These are phyloP conservation scores for Arthrobotrys sinensis DNA, from an alignment of 2,329 filamentous ascomycete species.

Conservation along the genomic window DNA sequence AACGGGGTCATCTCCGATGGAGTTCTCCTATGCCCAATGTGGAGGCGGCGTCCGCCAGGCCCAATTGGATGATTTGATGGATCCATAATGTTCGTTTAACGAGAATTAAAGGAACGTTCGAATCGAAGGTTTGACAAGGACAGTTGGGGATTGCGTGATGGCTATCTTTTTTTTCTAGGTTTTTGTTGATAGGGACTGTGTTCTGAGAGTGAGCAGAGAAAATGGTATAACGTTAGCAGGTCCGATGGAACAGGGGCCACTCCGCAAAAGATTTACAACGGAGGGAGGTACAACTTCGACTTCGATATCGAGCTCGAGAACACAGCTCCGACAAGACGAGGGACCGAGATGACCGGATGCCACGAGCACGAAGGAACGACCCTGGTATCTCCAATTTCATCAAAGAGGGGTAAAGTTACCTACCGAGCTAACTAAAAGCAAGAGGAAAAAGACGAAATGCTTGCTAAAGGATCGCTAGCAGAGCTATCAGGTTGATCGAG, in stretches of 20 bases:
- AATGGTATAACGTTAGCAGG: slow-evolving; percentile 35
- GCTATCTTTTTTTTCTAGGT: slow-evolving; percentile 48
- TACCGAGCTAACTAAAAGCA: slow-evolving; percentile 48
- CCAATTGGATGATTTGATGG: slow-evolving; percentile 73
- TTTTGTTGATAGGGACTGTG: slow-evolving; percentile 53
- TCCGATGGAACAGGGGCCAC: background rate
- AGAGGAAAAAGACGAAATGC: slow-evolving; percentile 40
- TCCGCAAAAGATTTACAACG: no score
- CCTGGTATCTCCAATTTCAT: slow-evolving; percentile 2
- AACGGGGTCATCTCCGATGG: slow-evolving; percentile 96
- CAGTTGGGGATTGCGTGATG: slow-evolving; percentile 46
- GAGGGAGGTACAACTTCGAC: background rate
- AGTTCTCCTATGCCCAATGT: slow-evolving; percentile 97
- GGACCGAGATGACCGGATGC: slow-evolving; percentile 22
- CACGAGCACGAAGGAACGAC: slow-evolving; percentile 37
- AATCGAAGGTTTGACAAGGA: slow-evolving; percentile 57
- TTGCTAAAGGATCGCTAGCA: slow-evolving; percentile 61
- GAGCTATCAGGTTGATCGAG: slow-evolving; percentile 51
- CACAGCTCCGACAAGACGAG: slow-evolving; percentile 15
- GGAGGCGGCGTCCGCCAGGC: slow-evolving; percentile 87
- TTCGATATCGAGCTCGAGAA: slow-evolving; percentile 25
- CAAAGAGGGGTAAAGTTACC: slow-evolving; percentile 47
- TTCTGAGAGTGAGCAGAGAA: slow-evolving; percentile 20
- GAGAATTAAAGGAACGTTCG: slow-evolving; percentile 61
- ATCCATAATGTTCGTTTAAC: slow-evolving; percentile 66